Percentiles rank a stretch among this genome's conserved stretches.
Conservation (phyloP, 108 stramenopile genomes). For the Nitzschia sp. region DNA sequence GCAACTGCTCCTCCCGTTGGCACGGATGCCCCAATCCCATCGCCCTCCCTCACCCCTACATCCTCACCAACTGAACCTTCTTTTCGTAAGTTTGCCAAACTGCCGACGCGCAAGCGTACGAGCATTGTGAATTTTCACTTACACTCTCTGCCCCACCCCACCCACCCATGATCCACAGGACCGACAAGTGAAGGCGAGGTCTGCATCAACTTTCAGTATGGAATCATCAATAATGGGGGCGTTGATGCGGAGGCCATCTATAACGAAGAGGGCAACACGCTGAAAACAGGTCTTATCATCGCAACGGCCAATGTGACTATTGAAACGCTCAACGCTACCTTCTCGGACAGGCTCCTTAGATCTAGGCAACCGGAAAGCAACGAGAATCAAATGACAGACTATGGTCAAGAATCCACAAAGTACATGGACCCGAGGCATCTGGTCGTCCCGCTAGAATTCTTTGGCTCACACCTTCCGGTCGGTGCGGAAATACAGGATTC, state of each 20-base stretch:
- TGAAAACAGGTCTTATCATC: slow-evolving; percentile 50
- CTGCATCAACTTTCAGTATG: slow-evolving; percentile 36
- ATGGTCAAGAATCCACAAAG: too few relatives aligned
- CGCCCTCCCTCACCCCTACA: neutral
- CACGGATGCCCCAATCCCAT: neutral
- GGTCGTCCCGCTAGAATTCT: neutral
- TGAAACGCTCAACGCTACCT: slow-evolving; percentile 54
- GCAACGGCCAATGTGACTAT: slow-evolving; percentile 46
- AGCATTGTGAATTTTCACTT: neutral
- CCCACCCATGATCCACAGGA: neutral
- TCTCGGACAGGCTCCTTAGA: slow-evolving; percentile 18
- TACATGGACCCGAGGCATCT: neutral
- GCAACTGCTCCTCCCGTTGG: neutral
- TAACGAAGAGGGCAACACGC: slow-evolving; percentile 52
- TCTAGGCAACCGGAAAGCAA: neutral
- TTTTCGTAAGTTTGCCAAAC: neutral
- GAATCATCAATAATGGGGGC: slow-evolving; percentile 26
- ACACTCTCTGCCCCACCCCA: neutral
- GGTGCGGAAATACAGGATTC: neutral
- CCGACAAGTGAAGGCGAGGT: slow-evolving; percentile 11
- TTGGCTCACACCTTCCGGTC: neutral
- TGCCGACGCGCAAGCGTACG: too few relatives aligned
- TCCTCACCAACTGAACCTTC: neutral
- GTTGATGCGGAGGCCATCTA: slow-evolving; percentile 46
- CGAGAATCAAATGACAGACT: neutral